Percentiles rank a stretch among this genome's conserved stretches.
Conservation (phyloP, 78 protist genomes). For the Trichosphaerium sp. region DNA sequence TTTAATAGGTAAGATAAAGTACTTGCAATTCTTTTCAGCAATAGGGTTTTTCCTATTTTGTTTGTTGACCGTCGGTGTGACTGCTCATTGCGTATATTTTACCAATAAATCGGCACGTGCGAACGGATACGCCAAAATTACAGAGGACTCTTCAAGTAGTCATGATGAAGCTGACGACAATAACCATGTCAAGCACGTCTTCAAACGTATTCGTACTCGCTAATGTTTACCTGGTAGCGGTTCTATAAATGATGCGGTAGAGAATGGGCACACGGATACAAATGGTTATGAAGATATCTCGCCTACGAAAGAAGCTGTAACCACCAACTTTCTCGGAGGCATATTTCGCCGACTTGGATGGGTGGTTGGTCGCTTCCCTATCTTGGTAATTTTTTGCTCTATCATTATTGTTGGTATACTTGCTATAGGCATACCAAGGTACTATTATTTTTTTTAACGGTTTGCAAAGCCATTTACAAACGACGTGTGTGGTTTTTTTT, state of each 20-base stretch:
- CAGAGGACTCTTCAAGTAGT: background rate
- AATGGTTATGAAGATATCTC: background rate
- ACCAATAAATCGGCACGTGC: background rate
- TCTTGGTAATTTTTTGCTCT: background rate
- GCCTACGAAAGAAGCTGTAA: background rate
- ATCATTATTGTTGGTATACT: background rate
- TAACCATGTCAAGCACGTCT: background rate
- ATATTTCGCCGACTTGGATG: too few species aligned
- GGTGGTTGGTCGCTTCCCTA: too few species aligned
- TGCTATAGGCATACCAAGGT: conserved; percentile 17
- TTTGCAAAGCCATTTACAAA: too few species aligned
- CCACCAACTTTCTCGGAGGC: background rate
- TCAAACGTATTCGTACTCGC: background rate
- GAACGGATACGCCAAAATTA: too few species aligned
- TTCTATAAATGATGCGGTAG: background rate
- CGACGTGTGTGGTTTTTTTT: too few species aligned
- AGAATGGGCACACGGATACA: background rate
- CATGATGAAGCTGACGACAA: background rate
- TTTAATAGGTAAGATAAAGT: background rate
- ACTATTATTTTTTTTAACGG: too few species aligned
- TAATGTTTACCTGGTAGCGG: background rate
- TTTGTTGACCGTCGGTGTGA: background rate
- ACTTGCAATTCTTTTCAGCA: background rate
- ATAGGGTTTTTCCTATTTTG: background rate
- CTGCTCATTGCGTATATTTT: background rate